phyloP scores from a whole-genome alignment of 2,329 filamentous ascomycete genomes.

The Penicillium thymicola region DNA sequence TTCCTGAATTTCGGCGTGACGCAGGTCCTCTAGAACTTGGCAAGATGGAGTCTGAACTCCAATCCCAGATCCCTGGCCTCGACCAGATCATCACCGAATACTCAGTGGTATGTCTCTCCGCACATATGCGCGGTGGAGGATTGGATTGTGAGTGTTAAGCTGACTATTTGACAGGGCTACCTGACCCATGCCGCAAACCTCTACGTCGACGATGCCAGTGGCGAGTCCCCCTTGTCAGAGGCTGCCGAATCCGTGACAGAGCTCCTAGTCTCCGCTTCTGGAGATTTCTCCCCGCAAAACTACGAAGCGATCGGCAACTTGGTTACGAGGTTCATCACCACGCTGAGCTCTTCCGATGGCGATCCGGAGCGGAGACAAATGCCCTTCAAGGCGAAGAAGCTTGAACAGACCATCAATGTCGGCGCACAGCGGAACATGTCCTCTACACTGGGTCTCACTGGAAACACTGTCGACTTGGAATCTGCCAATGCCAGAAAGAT shows the following conservation, averaged over 20 bases:
- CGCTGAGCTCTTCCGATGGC: conserved; percentile 71
- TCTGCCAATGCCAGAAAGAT: conserved; percentile 90
- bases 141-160: neutral
- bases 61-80: conserved; percentile 76
- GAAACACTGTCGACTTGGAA: conserved; percentile 83
- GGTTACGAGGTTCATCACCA: conserved; percentile 84
- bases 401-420: conserved; percentile 94
- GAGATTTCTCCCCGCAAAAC: conserved; percentile 67
- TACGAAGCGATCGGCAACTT: conserved; percentile 76
- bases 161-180: conserved; percentile 60
- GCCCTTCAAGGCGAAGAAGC: conserved; percentile 73
- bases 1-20: neutral
- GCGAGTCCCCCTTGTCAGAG: conserved; percentile 74
- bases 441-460: conserved; percentile 83
- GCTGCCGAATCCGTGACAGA: conserved; percentile 82
- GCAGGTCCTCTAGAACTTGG: neutral
- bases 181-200: conserved; percentile 86
- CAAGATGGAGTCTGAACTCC: conserved; percentile 82
- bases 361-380: conserved; percentile 65
- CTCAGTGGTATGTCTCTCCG: conserved; percentile 57
- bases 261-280: conserved; percentile 88
- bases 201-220: conserved; percentile 68
- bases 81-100: conserved; percentile 89
- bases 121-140: neutral
- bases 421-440: conserved; percentile 93